phyloP scores from a whole-genome alignment of 2,329 filamentous ascomycete species.

The Chaetomium strumarium region DNA sequence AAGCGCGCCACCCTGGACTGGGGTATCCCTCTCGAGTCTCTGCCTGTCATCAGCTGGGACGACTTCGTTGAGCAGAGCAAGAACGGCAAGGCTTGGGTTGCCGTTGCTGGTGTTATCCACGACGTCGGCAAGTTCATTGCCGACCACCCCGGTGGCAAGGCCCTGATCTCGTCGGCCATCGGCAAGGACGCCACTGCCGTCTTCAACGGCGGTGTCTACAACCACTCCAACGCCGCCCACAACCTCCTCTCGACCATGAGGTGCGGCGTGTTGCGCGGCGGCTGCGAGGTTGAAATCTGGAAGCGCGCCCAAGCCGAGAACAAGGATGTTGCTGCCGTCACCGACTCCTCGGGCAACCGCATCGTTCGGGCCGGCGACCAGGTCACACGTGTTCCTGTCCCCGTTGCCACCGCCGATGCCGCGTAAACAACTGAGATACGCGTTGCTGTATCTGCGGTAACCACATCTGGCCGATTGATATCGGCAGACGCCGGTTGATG shows the following conservation, averaged over 20 bases:
- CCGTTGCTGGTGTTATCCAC: constrained; percentile 79
- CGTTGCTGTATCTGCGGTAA: neutral
- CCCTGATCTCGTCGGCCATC: constrained; percentile 73
- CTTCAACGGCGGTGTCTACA: constrained; percentile 88
- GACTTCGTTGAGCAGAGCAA: constrained; percentile 74
- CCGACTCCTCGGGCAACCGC: constrained; percentile 72
- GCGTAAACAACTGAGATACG: constrained; percentile 46
- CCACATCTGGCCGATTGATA: too few species aligned
- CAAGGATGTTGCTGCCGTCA: constrained; percentile 74
- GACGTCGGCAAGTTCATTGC: constrained; percentile 80
- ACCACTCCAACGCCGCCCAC: constrained; percentile 84
- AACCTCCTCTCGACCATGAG: constrained; percentile 85
- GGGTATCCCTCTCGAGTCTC: constrained; percentile 78
- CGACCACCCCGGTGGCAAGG: constrained; percentile 85
- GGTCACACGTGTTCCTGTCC: constrained; percentile 75
- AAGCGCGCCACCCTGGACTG: constrained; percentile 78
- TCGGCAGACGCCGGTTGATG: too few species aligned
- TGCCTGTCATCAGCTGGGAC: constrained; percentile 82
- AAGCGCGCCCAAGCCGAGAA: constrained; percentile 79
- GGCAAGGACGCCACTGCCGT: constrained; percentile 86
- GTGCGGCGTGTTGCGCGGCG: constrained; percentile 78
- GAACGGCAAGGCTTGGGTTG: constrained; percentile 69
- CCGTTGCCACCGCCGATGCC: constrained; percentile 76
- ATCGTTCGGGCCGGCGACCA: constrained; percentile 83
- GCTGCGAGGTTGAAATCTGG: constrained; percentile 89